Base-by-base conservation (phyloP, 345 rosid species). In the Eucalyptus tenuipes region DNA sequence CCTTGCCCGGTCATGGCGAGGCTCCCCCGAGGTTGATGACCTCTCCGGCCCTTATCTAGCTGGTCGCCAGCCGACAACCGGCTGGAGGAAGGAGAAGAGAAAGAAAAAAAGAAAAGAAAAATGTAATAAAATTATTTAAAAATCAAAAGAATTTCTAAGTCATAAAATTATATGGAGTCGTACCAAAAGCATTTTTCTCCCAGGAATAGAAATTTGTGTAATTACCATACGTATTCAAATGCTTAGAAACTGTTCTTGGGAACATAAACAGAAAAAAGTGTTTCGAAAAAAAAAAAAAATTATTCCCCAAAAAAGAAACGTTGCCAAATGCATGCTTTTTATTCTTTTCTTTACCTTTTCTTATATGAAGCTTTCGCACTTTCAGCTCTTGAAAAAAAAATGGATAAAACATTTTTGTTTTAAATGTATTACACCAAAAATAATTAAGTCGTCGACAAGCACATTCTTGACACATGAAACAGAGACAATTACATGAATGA, bases 241-340 rank as follows among this genome's bases (percentile, higher is more conserved):
- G 55, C 9, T 52, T 8, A 52, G 4, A n/a, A 52, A 52, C 4
- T 50, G 0, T 50, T 50, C 9, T 50, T 2, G 0, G 0, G 0
- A 50, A 17, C 55, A 50, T 1, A 50, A 50, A 16, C 15, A 14
- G 2, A 50, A 2, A 16, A 16, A 50, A 16, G 8, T 50, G 53
- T 16, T 17, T 3, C 4, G n/a, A n/a, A n/a, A n/a, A n/a, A n/a
- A n/a, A n/a, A 50, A 50, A 50, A 50, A 7, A 50, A 50, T 50
- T 50, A 0, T 50, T 50, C 8, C 22, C 1, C 0, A 50, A 0
- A 50, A 50, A 0, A 18, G 2, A 50, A 0, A 0, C 55, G 1
- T 50, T 1, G 1, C 55, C 1, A 50, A 50, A 17, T 1, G 10
- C 24, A 52, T 0, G 2, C 81, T 33, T 71, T 37, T 71, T 71